These are phyloP conservation scores for Saccharomycopsis sp. DNA, from an alignment of 805 yeast species.

Conservation along the genomic window DNA sequence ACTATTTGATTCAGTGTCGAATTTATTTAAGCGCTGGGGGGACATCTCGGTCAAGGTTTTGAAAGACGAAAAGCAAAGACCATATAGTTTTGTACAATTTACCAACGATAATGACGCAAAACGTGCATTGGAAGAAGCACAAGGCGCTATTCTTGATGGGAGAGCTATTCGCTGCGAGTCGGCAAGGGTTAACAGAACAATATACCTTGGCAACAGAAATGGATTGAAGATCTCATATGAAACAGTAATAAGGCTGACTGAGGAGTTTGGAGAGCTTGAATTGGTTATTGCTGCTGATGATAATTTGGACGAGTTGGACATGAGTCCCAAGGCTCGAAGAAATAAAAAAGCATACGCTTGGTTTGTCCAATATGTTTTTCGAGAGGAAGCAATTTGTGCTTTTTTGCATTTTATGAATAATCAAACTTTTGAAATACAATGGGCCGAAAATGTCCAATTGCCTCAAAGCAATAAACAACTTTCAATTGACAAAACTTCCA, in stretches of 20 bases:
- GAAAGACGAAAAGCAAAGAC: constrained; percentile 72
- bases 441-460: constrained; percentile 78
- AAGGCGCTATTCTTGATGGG: constrained; percentile 60
- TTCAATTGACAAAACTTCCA: constrained; percentile 56
- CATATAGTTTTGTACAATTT: constrained; percentile 91
- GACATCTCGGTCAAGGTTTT: constrained; percentile 68
- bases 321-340: constrained; percentile 19
- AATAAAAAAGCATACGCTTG: constrained; percentile 37
- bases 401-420: constrained; percentile 58
- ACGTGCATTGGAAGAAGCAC: constrained; percentile 58
- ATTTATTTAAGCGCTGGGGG: constrained; percentile 67
- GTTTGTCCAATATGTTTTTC: constrained; percentile 70
- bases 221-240: constrained; percentile 26
- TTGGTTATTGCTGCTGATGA: constrained; percentile 40
- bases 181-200: constrained; percentile 85
- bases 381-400: constrained; percentile 85
- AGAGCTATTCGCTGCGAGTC: constrained; percentile 78
- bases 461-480: constrained; percentile 27
- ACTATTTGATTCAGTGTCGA: constrained; percentile 56
- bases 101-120: constrained; percentile 60
- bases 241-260: constrained; percentile 33
- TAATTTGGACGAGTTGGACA: constrained; percentile 21
- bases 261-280: constrained; percentile 69
- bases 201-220: constrained; percentile 42
- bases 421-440: constrained; percentile 53